Evolutionary conservation across 2,329 filamentous ascomycete genomes (phyloP), one percentile per base, ranked within the genome.

Genomic region (Hypoxylon sp.): DNA sequence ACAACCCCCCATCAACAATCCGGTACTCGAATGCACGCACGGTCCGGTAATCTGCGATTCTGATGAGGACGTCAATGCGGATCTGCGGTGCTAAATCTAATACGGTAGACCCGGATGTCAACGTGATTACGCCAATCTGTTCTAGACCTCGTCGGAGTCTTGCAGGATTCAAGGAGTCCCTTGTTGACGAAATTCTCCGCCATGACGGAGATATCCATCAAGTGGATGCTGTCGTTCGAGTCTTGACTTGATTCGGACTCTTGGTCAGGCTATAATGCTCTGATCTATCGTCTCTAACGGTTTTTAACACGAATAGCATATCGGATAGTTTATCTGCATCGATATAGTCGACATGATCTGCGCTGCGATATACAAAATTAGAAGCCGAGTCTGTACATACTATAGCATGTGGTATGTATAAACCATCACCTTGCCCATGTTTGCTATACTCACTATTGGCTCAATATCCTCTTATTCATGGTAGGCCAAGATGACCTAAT

Each of bases 71-170:
- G 56, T 62, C 65, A 62, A 66, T 66, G 68, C 68, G 58, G 68
- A 71, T 71, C 68, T 60, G 53, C 65, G 49, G 34, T 59, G 57
- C 60, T 66, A 64, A 62, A 65, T 71, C 60, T 62, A 60, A 62
- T 65, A 36, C 61, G 68, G 65, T 59, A 65, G 68, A 68, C 69
- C 57, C 63, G 63, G 67, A 62, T 60, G 60, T 52, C 60, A 71
- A 69, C 65, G 66, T 69, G 68, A 71, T 71, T 66, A 46, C 68
- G 68, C 65, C 60, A 64, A 71, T 71, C 68, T 64, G 68, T 68
- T 71, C 68, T 71, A 71, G 68, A 71, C 68, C 65, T 55, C 43
- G 62, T 63, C 60, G 55, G 60, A 62, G 23, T n/a, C 56, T 60
- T 32, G 60, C 38, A 60, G 51, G 56, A 63, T 67, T 67, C 60